Evolutionary conservation across 176 grass and related monocot genomes (phyloP).

Genomic region (Hordeum marinum): DNA sequence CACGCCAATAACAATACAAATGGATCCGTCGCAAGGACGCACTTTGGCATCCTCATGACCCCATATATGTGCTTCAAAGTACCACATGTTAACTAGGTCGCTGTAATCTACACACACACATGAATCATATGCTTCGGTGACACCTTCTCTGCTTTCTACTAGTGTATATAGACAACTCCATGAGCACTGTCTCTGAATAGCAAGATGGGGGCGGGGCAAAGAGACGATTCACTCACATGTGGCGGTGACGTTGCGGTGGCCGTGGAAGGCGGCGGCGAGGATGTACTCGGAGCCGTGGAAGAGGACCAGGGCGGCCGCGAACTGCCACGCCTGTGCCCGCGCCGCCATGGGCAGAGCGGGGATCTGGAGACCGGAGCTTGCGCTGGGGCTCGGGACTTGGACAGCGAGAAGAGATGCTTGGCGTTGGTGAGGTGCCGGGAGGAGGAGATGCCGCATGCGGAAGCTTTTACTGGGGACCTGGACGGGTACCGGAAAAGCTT

Average conservation of each 20-base stretch:
- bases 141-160: background rate
- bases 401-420: background rate
- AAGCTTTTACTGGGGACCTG: background rate
- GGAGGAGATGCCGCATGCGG: constrained; percentile 22
- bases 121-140: background rate
- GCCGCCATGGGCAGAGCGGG: constrained; percentile 17
- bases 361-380: constrained; percentile 7
- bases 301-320: constrained; percentile 48
- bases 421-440: background rate
- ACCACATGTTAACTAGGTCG: background rate
- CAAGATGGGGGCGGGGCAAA: background rate
- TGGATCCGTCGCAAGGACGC: background rate
- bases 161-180: background rate
- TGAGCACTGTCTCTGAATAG: background rate
- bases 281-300: constrained; percentile 86
- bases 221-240: constrained; percentile 43
- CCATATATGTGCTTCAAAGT: background rate
- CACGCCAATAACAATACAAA: background rate
- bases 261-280: constrained; percentile 65
- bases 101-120: background rate
- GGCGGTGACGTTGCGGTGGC: constrained; percentile 54
- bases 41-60: background rate
- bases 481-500: background rate
- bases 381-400: background rate
- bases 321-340: constrained; percentile 54